These are phyloP conservation scores for Jaltomata sinuosa DNA, from an alignment of 257 asterid species.

Conservation along the genomic window DNA sequence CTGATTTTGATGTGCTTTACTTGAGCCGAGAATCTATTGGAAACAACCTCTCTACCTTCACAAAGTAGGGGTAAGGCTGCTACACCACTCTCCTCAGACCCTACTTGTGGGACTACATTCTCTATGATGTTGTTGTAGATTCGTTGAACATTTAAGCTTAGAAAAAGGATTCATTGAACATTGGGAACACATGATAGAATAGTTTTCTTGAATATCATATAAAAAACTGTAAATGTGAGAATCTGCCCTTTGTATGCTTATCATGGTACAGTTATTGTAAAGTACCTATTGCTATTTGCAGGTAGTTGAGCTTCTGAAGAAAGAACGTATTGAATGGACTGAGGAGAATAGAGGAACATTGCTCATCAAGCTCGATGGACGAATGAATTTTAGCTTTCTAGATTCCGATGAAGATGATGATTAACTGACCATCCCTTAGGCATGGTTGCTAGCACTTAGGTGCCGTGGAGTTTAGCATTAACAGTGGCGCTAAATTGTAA, in stretches of 20 bases:
- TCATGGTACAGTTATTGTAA: background rate
- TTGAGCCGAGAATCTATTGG: background rate
- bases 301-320: slow-evolving; percentile 58
- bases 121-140: background rate
- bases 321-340: slow-evolving; percentile 55
- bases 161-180: background rate
- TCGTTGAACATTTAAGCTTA: background rate
- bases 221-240: background rate
- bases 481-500: background rate
- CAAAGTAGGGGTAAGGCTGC: background rate
- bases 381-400: slow-evolving; percentile 54
- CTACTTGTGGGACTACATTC: background rate
- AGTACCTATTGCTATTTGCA: slow-evolving; percentile 17
- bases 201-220: background rate
- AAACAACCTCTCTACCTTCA: background rate
- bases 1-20: background rate
- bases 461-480: background rate
- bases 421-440: slow-evolving; percentile 14
- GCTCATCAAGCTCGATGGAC: slow-evolving; percentile 61
- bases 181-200: background rate
- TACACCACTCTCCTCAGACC: background rate
- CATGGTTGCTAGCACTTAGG: background rate
- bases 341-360: slow-evolving; percentile 86
- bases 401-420: slow-evolving; percentile 57
- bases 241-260: background rate